Conservation (phyloP, 305 asterid genomes). For the Solanum hybrid region DNA sequence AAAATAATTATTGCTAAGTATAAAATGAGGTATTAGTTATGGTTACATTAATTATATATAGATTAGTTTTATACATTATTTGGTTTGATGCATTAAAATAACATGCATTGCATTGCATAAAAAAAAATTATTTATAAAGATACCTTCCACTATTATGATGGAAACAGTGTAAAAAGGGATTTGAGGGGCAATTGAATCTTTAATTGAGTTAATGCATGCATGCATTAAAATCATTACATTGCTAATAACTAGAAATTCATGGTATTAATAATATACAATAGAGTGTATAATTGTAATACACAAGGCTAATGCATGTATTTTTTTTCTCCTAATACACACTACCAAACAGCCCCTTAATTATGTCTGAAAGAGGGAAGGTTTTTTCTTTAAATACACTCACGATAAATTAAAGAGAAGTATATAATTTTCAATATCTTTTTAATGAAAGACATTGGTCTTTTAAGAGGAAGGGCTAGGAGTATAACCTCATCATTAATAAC, state of each 20-base stretch:
- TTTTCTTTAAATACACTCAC: not conserved
- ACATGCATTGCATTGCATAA: no score
- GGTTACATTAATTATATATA: no score
- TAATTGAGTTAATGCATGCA: not conserved
- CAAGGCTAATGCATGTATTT: no score
- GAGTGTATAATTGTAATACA: no score
- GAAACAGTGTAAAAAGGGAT: no score
- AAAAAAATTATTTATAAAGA: no score
- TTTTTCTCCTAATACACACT: not conserved
- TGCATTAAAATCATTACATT: not conserved
- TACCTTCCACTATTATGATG: not conserved
- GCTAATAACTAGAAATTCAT: no score
- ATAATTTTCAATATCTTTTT: not conserved
- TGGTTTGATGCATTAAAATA: no score
- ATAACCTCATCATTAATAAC: not conserved
- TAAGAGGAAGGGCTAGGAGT: not conserved
- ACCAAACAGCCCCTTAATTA: not conserved
- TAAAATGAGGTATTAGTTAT: not conserved
- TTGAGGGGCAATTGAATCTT: not conserved
- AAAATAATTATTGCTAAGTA: not conserved
- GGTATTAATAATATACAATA: no score
- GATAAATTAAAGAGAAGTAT: not conserved
- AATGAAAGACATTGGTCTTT: not conserved
- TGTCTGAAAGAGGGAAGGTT: rapidly evolving
- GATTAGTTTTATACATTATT: no score